These are phyloP conservation scores for Ascocoryne sarcoides DNA, from an alignment of 2,329 filamentous ascomycete genomes.

Conservation along the genomic window DNA sequence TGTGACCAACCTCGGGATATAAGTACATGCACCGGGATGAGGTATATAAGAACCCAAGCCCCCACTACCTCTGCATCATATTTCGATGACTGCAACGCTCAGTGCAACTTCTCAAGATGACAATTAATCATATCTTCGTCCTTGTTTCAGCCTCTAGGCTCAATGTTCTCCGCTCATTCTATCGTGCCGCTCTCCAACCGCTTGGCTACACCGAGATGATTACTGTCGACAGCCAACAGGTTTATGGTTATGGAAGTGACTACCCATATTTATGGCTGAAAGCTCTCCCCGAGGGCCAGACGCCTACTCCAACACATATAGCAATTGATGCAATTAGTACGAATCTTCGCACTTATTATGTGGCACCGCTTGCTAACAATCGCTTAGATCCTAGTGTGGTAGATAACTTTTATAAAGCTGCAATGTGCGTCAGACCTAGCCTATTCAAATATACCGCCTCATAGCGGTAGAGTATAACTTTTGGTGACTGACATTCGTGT, in stretches of 20 bases:
- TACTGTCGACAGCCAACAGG: constrained; percentile 2
- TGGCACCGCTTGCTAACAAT: neutral
- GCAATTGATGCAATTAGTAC: constrained; percentile 12
- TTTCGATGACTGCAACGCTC: no score
- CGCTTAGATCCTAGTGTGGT: constrained; percentile 6
- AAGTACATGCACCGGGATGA: no score
- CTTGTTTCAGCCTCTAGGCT: constrained; percentile 6
- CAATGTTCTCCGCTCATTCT: constrained; percentile 9
- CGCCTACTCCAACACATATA: constrained; percentile 12
- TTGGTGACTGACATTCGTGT: neutral
- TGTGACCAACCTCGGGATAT: no score
- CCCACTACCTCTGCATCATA: no score
- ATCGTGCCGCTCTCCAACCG: constrained; percentile 6
- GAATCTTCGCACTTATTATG: neutral
- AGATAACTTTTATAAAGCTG: constrained; percentile 10
- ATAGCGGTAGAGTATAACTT: no score
- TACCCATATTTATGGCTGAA: constrained; percentile 16
- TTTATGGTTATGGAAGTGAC: constrained; percentile 12
- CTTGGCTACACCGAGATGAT: constrained; percentile 14
- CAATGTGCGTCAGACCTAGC: constrained; percentile 6
- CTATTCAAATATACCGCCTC: no score
- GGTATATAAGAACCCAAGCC: no score
- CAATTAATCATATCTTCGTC: constrained; percentile 15
- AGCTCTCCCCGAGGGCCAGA: constrained; percentile 4
- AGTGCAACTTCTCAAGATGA: no score